Percentiles rank a stretch among this genome's conserved stretches.
Conservation (phyloP, 225 moss, liverwort and hornwort species). For the Pseudoscleropodium purum region DNA sequence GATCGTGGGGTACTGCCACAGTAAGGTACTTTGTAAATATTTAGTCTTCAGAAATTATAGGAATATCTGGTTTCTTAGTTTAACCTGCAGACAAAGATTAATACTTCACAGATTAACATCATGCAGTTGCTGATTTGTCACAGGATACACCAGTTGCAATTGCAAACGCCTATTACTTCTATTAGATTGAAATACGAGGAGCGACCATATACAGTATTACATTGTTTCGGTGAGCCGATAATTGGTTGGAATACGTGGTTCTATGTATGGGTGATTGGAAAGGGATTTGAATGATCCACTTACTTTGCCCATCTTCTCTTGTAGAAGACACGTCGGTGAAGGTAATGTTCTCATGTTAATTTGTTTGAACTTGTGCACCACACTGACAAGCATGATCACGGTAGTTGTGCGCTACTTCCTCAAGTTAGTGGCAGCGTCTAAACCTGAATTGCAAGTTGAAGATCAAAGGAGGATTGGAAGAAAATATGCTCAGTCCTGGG, state of each 20-base stretch:
- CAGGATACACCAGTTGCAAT: neutral
- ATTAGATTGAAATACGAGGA: neutral
- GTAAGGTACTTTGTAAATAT: neutral
- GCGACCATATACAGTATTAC: neutral
- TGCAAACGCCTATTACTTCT: neutral
- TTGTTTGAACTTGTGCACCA: neutral
- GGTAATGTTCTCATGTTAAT: neutral
- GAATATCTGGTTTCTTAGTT: neutral
- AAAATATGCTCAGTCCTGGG: neutral
- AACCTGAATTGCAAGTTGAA: neutral
- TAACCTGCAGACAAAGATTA: neutral
- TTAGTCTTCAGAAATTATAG: neutral
- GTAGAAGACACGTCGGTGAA: neutral
- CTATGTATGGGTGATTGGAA: neutral
- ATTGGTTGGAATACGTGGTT: neutral
- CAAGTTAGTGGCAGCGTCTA: neutral
- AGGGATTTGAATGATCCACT: neutral
- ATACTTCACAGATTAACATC: neutral
- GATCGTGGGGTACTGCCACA: neutral
- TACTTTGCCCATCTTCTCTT: neutral
- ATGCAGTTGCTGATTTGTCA: neutral
- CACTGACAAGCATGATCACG: neutral
- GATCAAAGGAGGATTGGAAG: neutral
- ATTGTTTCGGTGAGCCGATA: neutral
- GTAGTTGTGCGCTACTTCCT: neutral